These are phyloP conservation scores for Trypethelium eluteriae DNA, from an alignment of 495 filamentous ascomycete genomes.

Conservation along the genomic window DNA sequence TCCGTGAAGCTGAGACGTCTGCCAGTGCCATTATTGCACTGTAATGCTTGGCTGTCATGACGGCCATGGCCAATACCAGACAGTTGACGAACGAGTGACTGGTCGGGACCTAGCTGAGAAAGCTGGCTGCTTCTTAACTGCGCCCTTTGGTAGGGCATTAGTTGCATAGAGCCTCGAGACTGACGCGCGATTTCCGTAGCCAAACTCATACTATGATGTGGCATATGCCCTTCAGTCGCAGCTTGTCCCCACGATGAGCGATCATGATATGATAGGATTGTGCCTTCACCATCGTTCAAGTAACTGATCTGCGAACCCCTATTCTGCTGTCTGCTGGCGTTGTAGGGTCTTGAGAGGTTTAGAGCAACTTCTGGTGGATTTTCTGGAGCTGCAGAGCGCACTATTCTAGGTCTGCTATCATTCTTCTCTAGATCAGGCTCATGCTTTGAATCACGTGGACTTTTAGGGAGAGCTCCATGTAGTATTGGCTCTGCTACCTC, in stretches of 20 bases:
- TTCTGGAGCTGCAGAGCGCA: not conserved
- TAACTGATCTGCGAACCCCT: conserved; percentile 2
- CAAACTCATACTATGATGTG: conserved; percentile 6
- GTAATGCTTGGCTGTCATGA: not conserved
- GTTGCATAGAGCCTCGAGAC: conserved; percentile 3
- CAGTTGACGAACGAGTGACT: not conserved
- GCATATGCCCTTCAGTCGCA: conserved; percentile 1
- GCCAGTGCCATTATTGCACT: not conserved
- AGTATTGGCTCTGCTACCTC: not conserved
- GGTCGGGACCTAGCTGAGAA: not conserved
- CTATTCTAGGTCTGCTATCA: no score
- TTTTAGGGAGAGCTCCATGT: not conserved
- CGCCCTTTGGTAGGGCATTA: not conserved
- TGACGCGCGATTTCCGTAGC: not conserved
- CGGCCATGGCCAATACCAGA: not conserved
- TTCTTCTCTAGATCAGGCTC: not conserved
- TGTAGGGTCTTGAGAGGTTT: not conserved
- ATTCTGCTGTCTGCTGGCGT: not conserved
- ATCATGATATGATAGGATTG: conserved; percentile 3
- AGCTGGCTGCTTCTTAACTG: not conserved
- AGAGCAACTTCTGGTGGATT: not conserved
- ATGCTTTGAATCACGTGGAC: not conserved
- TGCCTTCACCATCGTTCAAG: conserved; percentile 3
- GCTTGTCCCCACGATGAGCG: conserved; percentile 8
- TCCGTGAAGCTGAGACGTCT: not conserved